phyloP scores from a whole-genome alignment of 1,284 basidiomycete genomes.

The Rhodofomes roseus region DNA sequence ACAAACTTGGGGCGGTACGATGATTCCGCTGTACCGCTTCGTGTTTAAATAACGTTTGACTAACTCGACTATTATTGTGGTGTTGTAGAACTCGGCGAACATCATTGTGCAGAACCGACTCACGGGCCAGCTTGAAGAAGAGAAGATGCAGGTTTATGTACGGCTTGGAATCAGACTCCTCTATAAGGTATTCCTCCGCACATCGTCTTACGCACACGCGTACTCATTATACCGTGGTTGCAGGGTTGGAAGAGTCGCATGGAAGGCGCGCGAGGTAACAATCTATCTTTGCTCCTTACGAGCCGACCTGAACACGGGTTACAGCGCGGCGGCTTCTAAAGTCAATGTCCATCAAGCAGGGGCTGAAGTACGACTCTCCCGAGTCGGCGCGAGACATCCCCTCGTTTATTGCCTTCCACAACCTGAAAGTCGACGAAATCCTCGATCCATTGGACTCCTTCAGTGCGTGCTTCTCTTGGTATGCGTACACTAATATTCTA shows the following conservation, averaged over 20 bases:
- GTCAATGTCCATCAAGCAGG: constrained; percentile 92
- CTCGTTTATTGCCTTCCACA: constrained; percentile 88
- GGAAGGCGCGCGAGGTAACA: constrained; percentile 83
- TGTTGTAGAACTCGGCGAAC: constrained; percentile 84
- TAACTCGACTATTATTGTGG: constrained; percentile 1
- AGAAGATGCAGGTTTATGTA: constrained; percentile 98
- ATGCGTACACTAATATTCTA: too few species aligned
- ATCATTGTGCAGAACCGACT: constrained; percentile 92
- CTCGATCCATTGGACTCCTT: constrained; percentile 81
- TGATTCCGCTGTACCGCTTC: not conserved
- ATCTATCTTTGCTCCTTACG: not conserved
- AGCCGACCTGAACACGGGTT: not conserved
- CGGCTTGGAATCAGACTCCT: constrained; percentile 87
- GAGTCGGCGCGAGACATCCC: constrained; percentile 84
- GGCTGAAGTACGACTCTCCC: constrained; percentile 87
- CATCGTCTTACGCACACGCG: not conserved
- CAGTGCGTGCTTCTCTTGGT: constrained; percentile 43
- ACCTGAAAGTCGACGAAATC: constrained; percentile 81
- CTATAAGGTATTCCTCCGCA: constrained; percentile 62
- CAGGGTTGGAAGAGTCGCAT: constrained; percentile 84
- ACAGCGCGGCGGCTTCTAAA: constrained; percentile 77
- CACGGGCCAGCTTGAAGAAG: constrained; percentile 92
- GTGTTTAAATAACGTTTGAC: not conserved
- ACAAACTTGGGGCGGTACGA: constrained; percentile 85
- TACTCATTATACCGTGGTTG: too few species aligned